These are phyloP conservation scores for Endoconidiophora polonica DNA, from an alignment of 2,329 filamentous ascomycete species.

Conservation along the genomic window DNA sequence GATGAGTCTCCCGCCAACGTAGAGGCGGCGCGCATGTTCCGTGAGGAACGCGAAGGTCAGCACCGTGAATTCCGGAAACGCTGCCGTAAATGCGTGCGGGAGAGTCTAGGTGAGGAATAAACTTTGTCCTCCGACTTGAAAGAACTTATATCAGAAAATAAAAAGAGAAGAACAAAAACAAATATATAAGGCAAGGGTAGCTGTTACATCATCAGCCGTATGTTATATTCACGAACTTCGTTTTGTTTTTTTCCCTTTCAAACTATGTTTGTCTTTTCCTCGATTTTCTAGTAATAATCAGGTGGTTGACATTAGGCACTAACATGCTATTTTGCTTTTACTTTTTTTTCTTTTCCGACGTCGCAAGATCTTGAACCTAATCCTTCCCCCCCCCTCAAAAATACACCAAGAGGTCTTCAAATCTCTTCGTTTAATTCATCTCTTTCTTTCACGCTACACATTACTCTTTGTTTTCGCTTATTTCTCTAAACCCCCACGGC, in stretches of 20 bases:
- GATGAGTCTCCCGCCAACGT: conserved; percentile 92
- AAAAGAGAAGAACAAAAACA: neutral
- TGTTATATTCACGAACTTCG: too few species aligned
- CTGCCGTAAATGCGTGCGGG: conserved; percentile 63
- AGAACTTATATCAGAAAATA: neutral
- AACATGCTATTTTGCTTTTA: neutral
- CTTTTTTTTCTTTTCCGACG: neutral
- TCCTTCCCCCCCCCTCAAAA: too few species aligned
- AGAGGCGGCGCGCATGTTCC: conserved; percentile 76
- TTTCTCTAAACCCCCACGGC: neutral
- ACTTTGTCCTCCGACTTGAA: neutral
- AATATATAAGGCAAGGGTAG: neutral
- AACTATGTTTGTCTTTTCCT: neutral
- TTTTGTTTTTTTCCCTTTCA: neutral
- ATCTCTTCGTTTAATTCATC: neutral
- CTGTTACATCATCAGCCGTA: too few species aligned
- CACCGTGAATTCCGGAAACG: conserved; percentile 59
- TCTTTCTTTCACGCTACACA: neutral
- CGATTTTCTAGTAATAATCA: neutral
- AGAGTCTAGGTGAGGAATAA: conserved; percentile 60
- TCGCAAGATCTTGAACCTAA: too few species aligned
- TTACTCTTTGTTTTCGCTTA: neutral
- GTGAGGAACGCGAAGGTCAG: conserved; percentile 51
- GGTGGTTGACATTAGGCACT: too few species aligned
- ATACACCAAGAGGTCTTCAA: too few species aligned